Base-by-base conservation (phyloP, 2,329 filamentous ascomycete genomes). In the Alternaria metachromatica region DNA sequence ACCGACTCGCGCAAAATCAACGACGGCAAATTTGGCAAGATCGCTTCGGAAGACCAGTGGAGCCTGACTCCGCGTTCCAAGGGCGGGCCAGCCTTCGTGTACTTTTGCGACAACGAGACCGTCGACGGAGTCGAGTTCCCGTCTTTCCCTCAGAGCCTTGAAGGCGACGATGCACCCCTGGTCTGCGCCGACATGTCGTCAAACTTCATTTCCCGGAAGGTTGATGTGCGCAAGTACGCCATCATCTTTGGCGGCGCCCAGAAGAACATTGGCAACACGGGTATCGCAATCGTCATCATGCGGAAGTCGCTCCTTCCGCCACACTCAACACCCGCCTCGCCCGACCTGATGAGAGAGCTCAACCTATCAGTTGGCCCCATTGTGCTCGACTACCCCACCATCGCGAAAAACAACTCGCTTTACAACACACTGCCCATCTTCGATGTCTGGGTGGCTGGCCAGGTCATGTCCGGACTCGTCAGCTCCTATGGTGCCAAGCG, bases 371-470 rank as follows among this genome's bases (percentile, higher is more conserved):
- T 96, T 44, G 89, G 90, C 0, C 94, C 95, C 3, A 87, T 92
- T 18, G 87, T 97, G 46, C 84, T 98, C 51, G 88, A 92, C 68
- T 98, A 95, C 76, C 90, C 93, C 66, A 93, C 88, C 0, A 91
- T 96, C 69, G 90, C 92, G 44, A 96, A 96, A 85, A 96, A 96
- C 83, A 96, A 97, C 83, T 96, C 92, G 72, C 86, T 98, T 26
- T 98, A 98, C 84, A 98, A 98, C 82, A 98, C 95, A 0, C 84
- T 98, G 11, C 94, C 93, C 74, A 97, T 98, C 75, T 97, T 98
- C 75, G 94, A 95, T 78, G 92, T 97, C 41, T 98, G 91, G 83
- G 88, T 97, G 58, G 92, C 93, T 15, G 94, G 94, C n/a, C 89
- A 92, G 78, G 94, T 98, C 55, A 90, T 98, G 76, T 89, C 92